These are phyloP conservation scores for Atkinsonella hypoxylon DNA, from an alignment of 2,329 filamentous ascomycete genomes.

Conservation along the genomic window DNA sequence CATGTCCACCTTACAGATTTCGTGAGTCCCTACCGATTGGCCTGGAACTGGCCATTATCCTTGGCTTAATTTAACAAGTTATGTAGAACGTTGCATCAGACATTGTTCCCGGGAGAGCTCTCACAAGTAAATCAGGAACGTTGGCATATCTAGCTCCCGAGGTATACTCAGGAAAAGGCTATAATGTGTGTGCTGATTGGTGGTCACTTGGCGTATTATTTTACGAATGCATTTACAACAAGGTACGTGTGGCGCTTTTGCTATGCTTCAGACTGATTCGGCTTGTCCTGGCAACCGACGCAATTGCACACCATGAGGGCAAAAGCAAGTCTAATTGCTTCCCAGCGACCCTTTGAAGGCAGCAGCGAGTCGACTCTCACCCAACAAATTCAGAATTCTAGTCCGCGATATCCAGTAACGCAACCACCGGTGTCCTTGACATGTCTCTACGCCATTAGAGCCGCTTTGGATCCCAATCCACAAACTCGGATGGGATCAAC, in stretches of 20 bases:
- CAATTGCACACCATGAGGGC: too few species aligned
- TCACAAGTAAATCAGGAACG: slow-evolving; percentile 95
- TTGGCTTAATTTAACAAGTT: slow-evolving; percentile 9
- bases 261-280: not conserved
- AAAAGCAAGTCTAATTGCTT: not conserved
- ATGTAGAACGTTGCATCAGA: slow-evolving; percentile 89
- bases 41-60: not conserved
- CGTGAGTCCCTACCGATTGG: slow-evolving; percentile 39
- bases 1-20: slow-evolving; percentile 98
- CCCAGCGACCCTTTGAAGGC: slow-evolving; percentile 84
- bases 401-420: slow-evolving; percentile 83
- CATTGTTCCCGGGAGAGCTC: slow-evolving; percentile 64
- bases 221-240: slow-evolving; percentile 99
- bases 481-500: slow-evolving; percentile 72
- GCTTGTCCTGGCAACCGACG: not conserved
- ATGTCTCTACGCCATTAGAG: slow-evolving; percentile 80
- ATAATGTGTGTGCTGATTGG: slow-evolving; percentile 88
- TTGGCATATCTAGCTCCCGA: slow-evolving; percentile 92
- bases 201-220: slow-evolving; percentile 98
- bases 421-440: slow-evolving; percentile 78
- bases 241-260: slow-evolving; percentile 41
- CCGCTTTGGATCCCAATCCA: slow-evolving; percentile 69
- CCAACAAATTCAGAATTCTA: slow-evolving; percentile 67
- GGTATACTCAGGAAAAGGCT: slow-evolving; percentile 83
- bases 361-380: slow-evolving; percentile 72